Evolutionary conservation across 2,329 filamentous ascomycete species (phyloP).

Genomic region (Dactylellina drechsleri): DNA sequence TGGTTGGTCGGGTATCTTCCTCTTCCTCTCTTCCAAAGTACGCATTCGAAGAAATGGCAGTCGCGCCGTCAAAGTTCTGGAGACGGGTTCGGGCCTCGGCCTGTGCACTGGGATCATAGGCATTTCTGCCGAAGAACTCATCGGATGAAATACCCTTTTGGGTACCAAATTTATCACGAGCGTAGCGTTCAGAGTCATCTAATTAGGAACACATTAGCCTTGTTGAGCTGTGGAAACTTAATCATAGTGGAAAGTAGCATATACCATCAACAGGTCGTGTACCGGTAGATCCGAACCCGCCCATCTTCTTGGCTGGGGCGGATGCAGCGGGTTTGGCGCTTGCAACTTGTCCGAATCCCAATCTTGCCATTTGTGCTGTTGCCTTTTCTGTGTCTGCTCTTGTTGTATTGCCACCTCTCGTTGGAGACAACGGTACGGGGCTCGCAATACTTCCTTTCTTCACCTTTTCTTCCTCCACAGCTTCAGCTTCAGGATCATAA

Average conservation of each 20-base stretch:
- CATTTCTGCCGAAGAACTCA: constrained; percentile 94
- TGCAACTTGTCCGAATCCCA: constrained; percentile 89
- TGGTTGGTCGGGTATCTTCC: constrained; percentile 66
- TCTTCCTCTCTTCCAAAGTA: constrained; percentile 96
- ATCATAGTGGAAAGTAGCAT: constrained; percentile 9
- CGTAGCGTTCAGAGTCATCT: constrained; percentile 83
- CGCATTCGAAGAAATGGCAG: constrained; percentile 91
- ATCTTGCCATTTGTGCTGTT: constrained; percentile 84
- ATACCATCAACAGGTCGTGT: constrained; percentile 76
- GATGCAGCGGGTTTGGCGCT: constrained; percentile 70
- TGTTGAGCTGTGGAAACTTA: constrained; percentile 7
- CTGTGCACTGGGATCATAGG: constrained; percentile 81
- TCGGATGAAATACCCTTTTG: constrained; percentile 98
- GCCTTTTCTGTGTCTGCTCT: constrained; percentile 80
- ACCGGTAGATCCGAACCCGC: constrained; percentile 85
- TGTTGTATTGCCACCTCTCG: constrained; percentile 68
- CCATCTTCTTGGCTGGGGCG: constrained; percentile 76
- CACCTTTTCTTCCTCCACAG: constrained; percentile 64
- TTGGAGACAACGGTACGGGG: constrained; percentile 66
- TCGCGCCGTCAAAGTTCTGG: constrained; percentile 91
- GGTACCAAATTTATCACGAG: constrained; percentile 84
- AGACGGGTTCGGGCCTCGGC: constrained; percentile 87
- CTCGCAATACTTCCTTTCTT: constrained; percentile 61
- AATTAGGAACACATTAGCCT: constrained; percentile 56
- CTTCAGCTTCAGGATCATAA: constrained; percentile 91